Evolutionary conservation across 305 asterid species (phyloP), one percentile per base, ranked within the genome.

Genomic region (Fraxinus albicans): DNA sequence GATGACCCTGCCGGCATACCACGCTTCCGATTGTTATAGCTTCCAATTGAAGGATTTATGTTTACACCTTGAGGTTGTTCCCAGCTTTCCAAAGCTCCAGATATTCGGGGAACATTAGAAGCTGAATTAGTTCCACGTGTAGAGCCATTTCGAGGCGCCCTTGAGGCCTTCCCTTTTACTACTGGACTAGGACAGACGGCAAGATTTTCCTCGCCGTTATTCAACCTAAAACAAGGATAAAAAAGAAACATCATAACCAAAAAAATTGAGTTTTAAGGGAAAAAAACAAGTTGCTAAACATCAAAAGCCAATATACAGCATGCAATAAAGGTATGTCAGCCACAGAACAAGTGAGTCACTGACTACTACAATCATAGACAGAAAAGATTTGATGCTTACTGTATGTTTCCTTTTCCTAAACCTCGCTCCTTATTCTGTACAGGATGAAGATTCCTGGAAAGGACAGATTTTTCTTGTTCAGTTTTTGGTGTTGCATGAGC

Each of bases 121-220:
- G 89, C 87, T 78, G 93, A 83, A 87, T 84, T 93, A 65, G 90
- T 77, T 78, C 91, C 83, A 85, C 82, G 78, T 76, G 84, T 79
- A 50, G 94, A 86, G 75, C 94, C 93, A 87, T 92, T 92, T 42
- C 94, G 91, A 17, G 99, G 94, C 27, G 95, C 93, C 91, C 99
- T 93, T 82, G 99, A 90, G 82, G 97, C 95, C 92, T 94, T 97
- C 87, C 97, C 98, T 87, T 94, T 95, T 65, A 92, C 87, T 65
- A 89, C 76, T 81, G 94, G 93, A 90, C 86, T 87, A 80, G 94
- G 88, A 86, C 89, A 84, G 44, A 79, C 23, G 1, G 81, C 83
- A 80, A 88, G 87, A 86, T 29, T 90, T 73, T 93, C 99, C 73
- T 95, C 99, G 3, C 93, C 93, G 88, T 86, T 95, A 84, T 81